These are phyloP conservation scores for Paraphoma sp. DNA, from an alignment of 2,329 filamentous ascomycete genomes.

Conservation along the genomic window DNA sequence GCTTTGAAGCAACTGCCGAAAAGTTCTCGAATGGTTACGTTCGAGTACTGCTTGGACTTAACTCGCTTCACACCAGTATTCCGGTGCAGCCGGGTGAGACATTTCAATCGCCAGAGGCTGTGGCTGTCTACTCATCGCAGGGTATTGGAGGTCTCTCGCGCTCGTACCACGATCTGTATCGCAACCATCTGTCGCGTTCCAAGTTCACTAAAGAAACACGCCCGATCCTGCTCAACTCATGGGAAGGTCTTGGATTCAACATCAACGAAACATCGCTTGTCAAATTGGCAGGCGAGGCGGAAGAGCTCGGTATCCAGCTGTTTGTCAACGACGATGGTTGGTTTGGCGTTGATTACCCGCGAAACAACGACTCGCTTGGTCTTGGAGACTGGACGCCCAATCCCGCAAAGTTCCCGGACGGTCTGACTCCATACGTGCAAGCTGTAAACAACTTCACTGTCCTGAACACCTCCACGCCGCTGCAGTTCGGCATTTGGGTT, in stretches of 20 bases:
- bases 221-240: slow-evolving; percentile 68
- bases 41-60: slow-evolving; percentile 66
- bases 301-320: slow-evolving; percentile 65
- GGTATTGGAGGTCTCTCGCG: slow-evolving; percentile 69
- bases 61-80: slow-evolving; percentile 67
- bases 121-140: slow-evolving; percentile 65
- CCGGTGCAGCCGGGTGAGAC: slow-evolving; percentile 62
- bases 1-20: slow-evolving; percentile 67
- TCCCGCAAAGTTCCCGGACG: slow-evolving; percentile 64
- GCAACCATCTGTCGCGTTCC: slow-evolving; percentile 65
- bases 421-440: slow-evolving; percentile 59
- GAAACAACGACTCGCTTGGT: slow-evolving; percentile 63
- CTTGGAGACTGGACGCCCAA: slow-evolving; percentile 71
- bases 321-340: slow-evolving; percentile 73
- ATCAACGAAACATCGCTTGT: slow-evolving; percentile 65
- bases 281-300: slow-evolving; percentile 62
- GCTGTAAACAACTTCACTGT: slow-evolving; percentile 59
- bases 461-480: slow-evolving; percentile 54
- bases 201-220: slow-evolving; percentile 60
- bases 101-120: slow-evolving; percentile 67
- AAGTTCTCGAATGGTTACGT: slow-evolving; percentile 68
- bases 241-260: slow-evolving; percentile 68
- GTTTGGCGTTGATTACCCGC: slow-evolving; percentile 70
- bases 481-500: slow-evolving; percentile 71
- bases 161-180: slow-evolving; percentile 67